Conservation (phyloP, 83 land plant species). For the Picea abies region DNA sequence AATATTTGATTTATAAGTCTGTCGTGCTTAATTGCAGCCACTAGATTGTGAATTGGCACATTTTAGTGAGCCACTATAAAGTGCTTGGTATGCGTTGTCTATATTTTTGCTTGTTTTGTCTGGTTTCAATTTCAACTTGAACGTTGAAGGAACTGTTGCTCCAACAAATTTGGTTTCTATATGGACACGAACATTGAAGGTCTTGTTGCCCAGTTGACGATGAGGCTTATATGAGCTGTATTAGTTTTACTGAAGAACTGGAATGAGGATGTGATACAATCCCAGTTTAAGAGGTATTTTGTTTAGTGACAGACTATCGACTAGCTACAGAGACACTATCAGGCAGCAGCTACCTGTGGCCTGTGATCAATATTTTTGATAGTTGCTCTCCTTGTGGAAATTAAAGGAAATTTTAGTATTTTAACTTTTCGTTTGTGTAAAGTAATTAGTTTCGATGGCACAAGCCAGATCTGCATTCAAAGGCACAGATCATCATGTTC, state of each 20-base stretch:
- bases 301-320: neutral
- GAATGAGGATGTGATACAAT: no score
- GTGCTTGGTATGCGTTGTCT: neutral
- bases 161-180: neutral
- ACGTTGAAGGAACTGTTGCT: neutral
- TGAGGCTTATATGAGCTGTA: no score
- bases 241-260: no score
- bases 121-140: neutral
- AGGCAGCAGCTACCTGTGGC: neutral
- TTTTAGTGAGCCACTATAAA: neutral
- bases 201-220: no score
- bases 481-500: neutral
- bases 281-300: neutral
- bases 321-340: neutral
- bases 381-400: no score
- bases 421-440: neutral
- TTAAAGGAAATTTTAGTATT: neutral
- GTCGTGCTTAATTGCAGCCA: constrained; percentile 1
- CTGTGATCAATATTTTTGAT: neutral
- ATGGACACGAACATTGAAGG: no score
- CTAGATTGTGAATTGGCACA: constrained; percentile 2
- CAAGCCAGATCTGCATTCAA: neutral
- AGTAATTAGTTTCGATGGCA: neutral
- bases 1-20: neutral
- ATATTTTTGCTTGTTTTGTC: constrained; percentile 8